These are phyloP conservation scores for Penicillium sp. DNA, from an alignment of 2,329 filamentous ascomycete species.

Conservation along the genomic window DNA sequence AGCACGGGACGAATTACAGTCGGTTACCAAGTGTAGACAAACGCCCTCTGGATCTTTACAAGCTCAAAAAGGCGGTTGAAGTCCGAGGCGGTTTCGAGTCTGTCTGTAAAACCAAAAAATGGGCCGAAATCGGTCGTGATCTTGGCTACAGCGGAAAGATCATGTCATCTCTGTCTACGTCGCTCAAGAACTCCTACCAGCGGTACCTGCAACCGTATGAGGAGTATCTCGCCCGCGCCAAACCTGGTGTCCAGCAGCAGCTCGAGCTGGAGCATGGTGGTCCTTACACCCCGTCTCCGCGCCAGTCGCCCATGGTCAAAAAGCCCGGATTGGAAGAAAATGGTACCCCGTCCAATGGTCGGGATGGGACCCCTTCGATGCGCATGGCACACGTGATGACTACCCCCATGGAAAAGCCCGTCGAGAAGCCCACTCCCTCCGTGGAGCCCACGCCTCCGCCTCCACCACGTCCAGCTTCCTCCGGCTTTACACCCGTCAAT, in stretches of 20 bases:
- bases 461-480: constrained; percentile 40
- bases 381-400: constrained; percentile 60
- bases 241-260: constrained; percentile 95
- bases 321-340: constrained; percentile 39
- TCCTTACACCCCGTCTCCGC: constrained; percentile 77
- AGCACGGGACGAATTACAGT: constrained; percentile 90
- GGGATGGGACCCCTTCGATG: constrained; percentile 68
- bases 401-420: constrained; percentile 47
- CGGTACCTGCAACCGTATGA: constrained; percentile 97
- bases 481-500: constrained; percentile 75
- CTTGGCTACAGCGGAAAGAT: constrained; percentile 98
- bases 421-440: constrained; percentile 38
- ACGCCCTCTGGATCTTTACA: constrained; percentile 91
- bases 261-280: constrained; percentile 91
- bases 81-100: constrained; percentile 91
- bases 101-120: constrained; percentile 97
- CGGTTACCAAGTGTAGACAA: constrained; percentile 97
- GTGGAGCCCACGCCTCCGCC: constrained; percentile 38
- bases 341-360: constrained; percentile 51
- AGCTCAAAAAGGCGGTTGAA: constrained; percentile 95
- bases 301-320: constrained; percentile 71
- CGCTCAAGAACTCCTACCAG: constrained; percentile 96
- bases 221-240: constrained; percentile 85
- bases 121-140: constrained; percentile 96
- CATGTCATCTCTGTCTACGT: constrained; percentile 97